phyloP scores from a whole-genome alignment of 2,329 filamentous ascomycete species.

The Epichloe amarillans region DNA sequence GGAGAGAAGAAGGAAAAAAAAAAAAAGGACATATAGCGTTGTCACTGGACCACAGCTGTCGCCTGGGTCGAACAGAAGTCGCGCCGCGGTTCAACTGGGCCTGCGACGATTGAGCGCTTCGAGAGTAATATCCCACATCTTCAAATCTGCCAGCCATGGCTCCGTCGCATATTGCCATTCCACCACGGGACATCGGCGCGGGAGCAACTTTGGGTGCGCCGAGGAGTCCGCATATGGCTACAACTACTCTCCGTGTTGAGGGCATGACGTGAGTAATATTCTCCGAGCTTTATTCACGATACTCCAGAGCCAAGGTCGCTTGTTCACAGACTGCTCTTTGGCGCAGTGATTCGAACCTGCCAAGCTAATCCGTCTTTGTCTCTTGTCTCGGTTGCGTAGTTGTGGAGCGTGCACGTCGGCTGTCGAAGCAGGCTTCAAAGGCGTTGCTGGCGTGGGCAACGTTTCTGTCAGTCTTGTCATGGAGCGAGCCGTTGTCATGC shows the following conservation, averaged over 20 bases:
- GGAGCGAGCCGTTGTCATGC: constrained; percentile 88
- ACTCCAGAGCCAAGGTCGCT: constrained; percentile 22
- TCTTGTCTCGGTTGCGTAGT: constrained; percentile 29
- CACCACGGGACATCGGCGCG: constrained; percentile 23
- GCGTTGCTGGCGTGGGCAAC: constrained; percentile 64
- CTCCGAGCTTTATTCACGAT: neutral
- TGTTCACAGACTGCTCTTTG: neutral
- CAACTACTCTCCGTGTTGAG: constrained; percentile 78
- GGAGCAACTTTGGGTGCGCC: constrained; percentile 11
- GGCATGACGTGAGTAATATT: constrained; percentile 58
- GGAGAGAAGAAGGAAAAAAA: neutral
- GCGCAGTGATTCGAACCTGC: neutral
- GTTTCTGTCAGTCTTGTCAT: constrained; percentile 91
- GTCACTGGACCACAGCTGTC: neutral
- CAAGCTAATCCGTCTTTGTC: neutral
- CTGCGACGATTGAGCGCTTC: neutral
- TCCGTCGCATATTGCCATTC: constrained; percentile 34
- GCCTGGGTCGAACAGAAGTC: neutral
- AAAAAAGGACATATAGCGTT: neutral
- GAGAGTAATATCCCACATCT: neutral
- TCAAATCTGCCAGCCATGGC: constrained; percentile 27
- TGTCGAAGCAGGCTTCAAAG: constrained; percentile 84
- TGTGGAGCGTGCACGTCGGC: constrained; percentile 92
- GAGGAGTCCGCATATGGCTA: constrained; percentile 56
- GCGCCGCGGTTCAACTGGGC: neutral